phyloP scores from a whole-genome alignment of 2,329 filamentous ascomycete genomes.

The Triangularia setosa region DNA sequence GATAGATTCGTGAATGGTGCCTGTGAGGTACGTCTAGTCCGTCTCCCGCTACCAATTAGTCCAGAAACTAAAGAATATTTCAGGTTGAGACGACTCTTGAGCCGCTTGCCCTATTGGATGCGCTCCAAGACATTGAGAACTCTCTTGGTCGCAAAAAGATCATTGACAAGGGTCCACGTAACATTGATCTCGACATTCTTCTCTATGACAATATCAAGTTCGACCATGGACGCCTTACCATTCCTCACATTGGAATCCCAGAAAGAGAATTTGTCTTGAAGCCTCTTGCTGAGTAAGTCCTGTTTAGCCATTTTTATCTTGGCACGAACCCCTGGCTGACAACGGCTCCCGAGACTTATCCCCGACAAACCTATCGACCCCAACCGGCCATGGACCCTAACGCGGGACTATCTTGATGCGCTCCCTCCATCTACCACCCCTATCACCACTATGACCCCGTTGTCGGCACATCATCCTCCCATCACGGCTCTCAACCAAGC shows the following conservation, averaged over 20 bases:
- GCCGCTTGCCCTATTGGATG: constrained; percentile 72
- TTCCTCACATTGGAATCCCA: constrained; percentile 80
- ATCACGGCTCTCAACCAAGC: constrained; percentile 56
- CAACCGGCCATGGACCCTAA: constrained; percentile 55
- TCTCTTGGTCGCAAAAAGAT: constrained; percentile 75
- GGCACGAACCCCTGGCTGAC: constrained; percentile 16
- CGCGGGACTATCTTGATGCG: constrained; percentile 58
- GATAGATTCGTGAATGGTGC: constrained; percentile 86
- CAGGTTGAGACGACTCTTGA: constrained; percentile 77
- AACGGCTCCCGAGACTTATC: constrained; percentile 44
- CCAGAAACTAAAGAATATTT: constrained; percentile 6
- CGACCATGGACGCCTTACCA: constrained; percentile 66
- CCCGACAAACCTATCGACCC: constrained; percentile 51
- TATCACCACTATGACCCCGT: constrained; percentile 57
- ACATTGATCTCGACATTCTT: constrained; percentile 91
- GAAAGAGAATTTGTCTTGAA: constrained; percentile 93
- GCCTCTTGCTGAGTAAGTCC: constrained; percentile 70
- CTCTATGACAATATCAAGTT: constrained; percentile 69
- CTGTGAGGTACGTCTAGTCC: constrained; percentile 66
- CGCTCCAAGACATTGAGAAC: constrained; percentile 79
- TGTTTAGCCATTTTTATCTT: background rate
- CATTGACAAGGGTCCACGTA: constrained; percentile 89
- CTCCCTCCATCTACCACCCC: constrained; percentile 47
- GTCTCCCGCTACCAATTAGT: constrained; percentile 3
- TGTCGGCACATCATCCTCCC: constrained; percentile 46